Evolutionary conservation across 164 flowering plant genomes (phyloP), one percentile per base, ranked within the genome.

Genomic region (Houttuynia cordata): DNA sequence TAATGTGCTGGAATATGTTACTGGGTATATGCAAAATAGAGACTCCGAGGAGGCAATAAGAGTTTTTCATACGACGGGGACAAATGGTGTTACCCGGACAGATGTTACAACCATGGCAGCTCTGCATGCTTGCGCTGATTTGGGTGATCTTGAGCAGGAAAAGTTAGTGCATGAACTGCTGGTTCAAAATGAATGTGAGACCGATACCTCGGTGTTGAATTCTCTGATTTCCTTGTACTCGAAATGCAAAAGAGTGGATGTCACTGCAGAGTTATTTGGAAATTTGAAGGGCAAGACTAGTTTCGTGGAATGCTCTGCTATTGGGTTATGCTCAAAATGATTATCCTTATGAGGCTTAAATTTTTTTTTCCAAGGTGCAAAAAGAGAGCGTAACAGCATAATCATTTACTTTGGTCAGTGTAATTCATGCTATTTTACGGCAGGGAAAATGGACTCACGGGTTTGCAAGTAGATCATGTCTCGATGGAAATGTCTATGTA

Each of bases 241-340:
- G 69, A 89, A 85, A 72, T 87, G 96, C 65, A 83, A 80, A 74
- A 78, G 72, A 58, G 83, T 79, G 50, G 88, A 87, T 58, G 24
- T 70, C 40, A 93, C 89, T 39, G 77, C 76, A n/a, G 67, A 70
- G 34, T 61, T 91, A 56, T 88, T 91, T 64, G 24, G 66, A 13
- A 76, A 75, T 20, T 50, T 85, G 66, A 53, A 54, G 37, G 64
- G 42, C 10, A 92, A 80, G 74, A 92, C 86, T 21, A 47, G 93
- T 86, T 42, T 83, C 96, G 7, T 92, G 97, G 97, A 92, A 89
- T 64, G 86, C 97, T 20, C 80, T 92, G 84, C 81, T 92, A 68
- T 66, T 77, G 53, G 95, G 96, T 22, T 83, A 68, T 70, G 87
- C 96, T 14, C 95, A 89, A 70, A 87, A 81, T 71, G 94, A 88